Base-by-base conservation (phyloP, 352 stramenopile species). In the Globisporangium parvum region DNA sequence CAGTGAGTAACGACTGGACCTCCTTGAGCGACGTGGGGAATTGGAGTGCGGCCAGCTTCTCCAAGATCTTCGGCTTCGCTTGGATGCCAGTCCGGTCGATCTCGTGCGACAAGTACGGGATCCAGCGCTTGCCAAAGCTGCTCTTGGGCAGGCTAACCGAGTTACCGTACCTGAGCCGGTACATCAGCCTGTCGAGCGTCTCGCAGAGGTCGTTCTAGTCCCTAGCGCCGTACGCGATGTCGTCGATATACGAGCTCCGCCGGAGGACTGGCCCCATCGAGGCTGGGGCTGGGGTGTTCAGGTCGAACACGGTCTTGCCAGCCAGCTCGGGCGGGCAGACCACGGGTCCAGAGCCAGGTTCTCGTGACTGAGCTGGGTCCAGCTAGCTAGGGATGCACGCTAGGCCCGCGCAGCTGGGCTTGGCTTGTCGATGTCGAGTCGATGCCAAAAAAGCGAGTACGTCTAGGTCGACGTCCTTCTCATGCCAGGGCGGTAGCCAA, bases 131-230 rank as follows among this genome's bases (percentile, higher is more conserved):
- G 15, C 52, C 45, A 10, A 70, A 62, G 0, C 52, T 24, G 11
- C 62, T 73, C 21, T 70, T 70, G 0, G 48, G 61, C 12, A 73
- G 45, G 14, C 62, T 73, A 4, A 70, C 53, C 3, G 46, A 65
- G 23, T 70, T 67, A 12, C 59, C 70, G 4, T 73, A 60, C 3
- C 33, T 26, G 0, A 70, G 56, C 0, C 53, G 60, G 9, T 40
- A 28, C 3, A 70, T 37, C 11, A 70, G 26, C 0, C 35, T 3
- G 12, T 68, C 21, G 17, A 70, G 20, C 1, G 46, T 51, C 0
- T 0, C 6, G 6, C 58, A 50, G 2, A 62, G 59, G 9, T 69
- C 47, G 14, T 41, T 35, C 51, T 51, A 63, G 6, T 41, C 51
- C 1, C n/a, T 1, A 10, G 52, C 46, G 3, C 59, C 55, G 15